phyloP scores from a whole-genome alignment of 225 moss, liverwort and hornwort genomes.

The Neckera pumila region DNA sequence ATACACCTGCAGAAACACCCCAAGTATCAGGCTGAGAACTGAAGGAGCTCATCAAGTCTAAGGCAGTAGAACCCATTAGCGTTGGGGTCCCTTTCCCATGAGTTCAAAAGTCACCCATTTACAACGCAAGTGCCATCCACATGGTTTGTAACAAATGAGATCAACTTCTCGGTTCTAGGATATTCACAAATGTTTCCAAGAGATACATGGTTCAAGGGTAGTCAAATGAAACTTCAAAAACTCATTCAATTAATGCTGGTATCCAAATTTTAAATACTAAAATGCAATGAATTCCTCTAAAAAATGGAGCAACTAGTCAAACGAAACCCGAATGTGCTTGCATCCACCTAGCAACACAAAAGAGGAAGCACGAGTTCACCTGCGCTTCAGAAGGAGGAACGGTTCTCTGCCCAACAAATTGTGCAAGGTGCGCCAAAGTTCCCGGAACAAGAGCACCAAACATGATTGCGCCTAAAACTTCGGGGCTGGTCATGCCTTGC shows the following conservation, averaged over 20 bases:
- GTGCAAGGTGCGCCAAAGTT: constrained; percentile 53
- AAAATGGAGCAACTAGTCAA: background rate
- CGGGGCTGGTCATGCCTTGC: constrained; percentile 33
- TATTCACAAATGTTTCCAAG: background rate
- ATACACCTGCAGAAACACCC: constrained; percentile 20
- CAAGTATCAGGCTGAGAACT: background rate
- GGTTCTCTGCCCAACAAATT: constrained; percentile 40
- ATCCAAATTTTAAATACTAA: background rate
- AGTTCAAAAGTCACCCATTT: background rate
- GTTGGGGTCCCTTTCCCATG: background rate
- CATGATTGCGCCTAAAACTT: constrained; percentile 23
- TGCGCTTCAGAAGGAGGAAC: constrained; percentile 53
- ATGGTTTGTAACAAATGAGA: background rate
- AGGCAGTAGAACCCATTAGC: background rate
- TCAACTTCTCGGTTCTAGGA: background rate
- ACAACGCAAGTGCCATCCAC: background rate
- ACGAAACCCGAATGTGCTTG: background rate
- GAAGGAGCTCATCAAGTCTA: background rate
- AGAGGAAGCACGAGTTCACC: constrained; percentile 6
- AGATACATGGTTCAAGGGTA: background rate
- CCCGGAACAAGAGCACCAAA: constrained; percentile 46
- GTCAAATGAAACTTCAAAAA: background rate
- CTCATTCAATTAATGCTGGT: background rate
- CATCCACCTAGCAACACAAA: background rate
- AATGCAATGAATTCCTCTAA: background rate